Base-by-base conservation (phyloP, 345 rosid species). In the Lenwebbia sp. region DNA sequence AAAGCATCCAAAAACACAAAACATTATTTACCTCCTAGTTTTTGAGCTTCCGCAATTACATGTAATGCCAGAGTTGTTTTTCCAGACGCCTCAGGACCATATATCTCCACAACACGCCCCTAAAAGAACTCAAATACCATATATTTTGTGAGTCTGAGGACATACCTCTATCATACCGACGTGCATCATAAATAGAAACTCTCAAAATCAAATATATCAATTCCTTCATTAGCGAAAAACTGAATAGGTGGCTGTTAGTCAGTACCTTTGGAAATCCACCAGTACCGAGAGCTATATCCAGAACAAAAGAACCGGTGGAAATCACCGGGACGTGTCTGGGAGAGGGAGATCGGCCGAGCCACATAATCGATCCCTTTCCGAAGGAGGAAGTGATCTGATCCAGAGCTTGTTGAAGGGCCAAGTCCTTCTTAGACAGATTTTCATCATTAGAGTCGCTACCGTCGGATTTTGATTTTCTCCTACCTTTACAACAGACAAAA, bases 41-140 rank as follows among this genome's bases (percentile, higher is more conserved):
- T 98, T 84, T 98, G 99, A 82, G 99, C 93, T 93, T 98, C 99
- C 76, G 98, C 99, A 90, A 98, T 96, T 85, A 93, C 98, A 89
- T 96, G 99, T 47, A 96, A 93, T 47, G 96, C 98, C 86, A 98
- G 96, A 78, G 99, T 98, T 62, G 99, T 98, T 90, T 98, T 98
- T 47, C 99, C 99, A 87, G 99, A 98, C 81, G 99, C 99, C 93
- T 96, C 99, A 13, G 99, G 99, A 83, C 99, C 99, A 91, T 90
- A 98, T 84, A 98, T 93, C 93, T 96, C 99, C 88, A 95, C 95
- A 52, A 97, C 99, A 86, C 99, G 99, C 5, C 99, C 99, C 99
- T 97, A 86, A 84, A 84, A 76, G 26, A 83, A 60, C 53, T 55
- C 74, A 86, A 89, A 82, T 14, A 78, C 40, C 58, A 1, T 41